Conservation (phyloP, 1,139 yeast species). For the Candida sojae region DNA sequence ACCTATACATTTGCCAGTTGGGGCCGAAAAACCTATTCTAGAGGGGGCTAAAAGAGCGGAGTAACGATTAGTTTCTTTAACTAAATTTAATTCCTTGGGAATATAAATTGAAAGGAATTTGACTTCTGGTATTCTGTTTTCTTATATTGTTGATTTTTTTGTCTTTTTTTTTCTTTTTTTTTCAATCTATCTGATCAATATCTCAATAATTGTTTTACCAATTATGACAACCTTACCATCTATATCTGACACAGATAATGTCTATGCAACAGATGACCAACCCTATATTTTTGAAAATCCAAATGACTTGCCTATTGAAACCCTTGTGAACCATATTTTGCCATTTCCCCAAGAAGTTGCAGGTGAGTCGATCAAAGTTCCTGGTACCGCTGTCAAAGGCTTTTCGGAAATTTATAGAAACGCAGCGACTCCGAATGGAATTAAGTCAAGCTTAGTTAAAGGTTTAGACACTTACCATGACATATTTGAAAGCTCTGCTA, state of each 20-base stretch:
- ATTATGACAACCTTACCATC: constrained; percentile 11
- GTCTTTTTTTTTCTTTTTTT: too few species aligned
- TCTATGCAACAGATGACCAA: constrained; percentile 14
- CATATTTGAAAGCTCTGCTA: constrained; percentile 25
- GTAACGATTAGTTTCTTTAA: too few species aligned
- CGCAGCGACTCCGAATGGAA: constrained; percentile 21
- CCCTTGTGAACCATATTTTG: constrained; percentile 20
- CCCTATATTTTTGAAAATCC: constrained; percentile 21
- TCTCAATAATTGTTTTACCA: too few species aligned
- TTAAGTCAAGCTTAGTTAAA: constrained; percentile 23
- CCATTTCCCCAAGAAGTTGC: constrained; percentile 24
- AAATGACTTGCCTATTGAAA: constrained; percentile 16
- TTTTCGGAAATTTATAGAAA: constrained; percentile 37
- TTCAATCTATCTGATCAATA: too few species aligned
- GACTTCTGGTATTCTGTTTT: too few species aligned
- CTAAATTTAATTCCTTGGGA: too few species aligned
- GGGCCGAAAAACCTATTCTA: too few species aligned
- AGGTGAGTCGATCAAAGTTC: constrained; percentile 25
- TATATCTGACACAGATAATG: constrained; percentile 11
- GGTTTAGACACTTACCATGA: constrained; percentile 32
- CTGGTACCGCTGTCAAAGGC: constrained; percentile 32
- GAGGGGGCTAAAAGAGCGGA: too few species aligned
- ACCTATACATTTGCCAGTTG: too few species aligned
- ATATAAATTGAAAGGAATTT: too few species aligned
- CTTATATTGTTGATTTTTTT: too few species aligned